These are phyloP conservation scores for Trichosanthes truncata DNA, from an alignment of 306 rosid genomes.

Conservation along the genomic window DNA sequence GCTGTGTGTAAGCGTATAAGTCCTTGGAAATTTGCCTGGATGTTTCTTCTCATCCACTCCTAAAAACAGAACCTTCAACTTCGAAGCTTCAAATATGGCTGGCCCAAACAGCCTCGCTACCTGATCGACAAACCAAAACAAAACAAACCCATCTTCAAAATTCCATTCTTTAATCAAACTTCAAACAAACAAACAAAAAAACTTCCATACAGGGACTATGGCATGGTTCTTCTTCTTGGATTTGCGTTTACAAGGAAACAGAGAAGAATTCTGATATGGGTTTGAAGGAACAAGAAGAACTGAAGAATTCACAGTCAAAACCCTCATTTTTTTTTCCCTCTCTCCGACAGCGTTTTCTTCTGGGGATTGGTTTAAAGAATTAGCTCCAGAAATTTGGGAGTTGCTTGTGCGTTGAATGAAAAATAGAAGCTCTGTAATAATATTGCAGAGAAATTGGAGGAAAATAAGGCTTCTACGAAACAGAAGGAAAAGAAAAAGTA, in stretches of 20 bases:
- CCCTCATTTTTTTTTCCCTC: constrained; percentile 26
- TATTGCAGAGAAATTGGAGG: not conserved
- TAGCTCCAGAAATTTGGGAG: not conserved
- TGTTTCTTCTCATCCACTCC: constrained; percentile 83
- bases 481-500: not conserved
- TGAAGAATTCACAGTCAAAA: constrained; percentile 34
- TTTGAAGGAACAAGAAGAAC: constrained; percentile 34
- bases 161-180: not conserved
- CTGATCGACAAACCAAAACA: constrained; percentile 21
- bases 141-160: not conserved
- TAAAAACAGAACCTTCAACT: constrained; percentile 71
- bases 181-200: not conserved
- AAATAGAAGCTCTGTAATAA: not conserved
- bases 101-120: constrained; percentile 87
- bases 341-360: not conserved
- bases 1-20: constrained; percentile 81
- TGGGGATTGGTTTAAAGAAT: not conserved
- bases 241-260: constrained; percentile 19
- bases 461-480: not conserved
- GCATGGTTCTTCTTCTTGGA: constrained; percentile 38
- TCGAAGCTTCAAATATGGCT: constrained; percentile 85
- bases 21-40: constrained; percentile 75
- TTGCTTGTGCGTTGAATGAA: not conserved
- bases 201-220: constrained; percentile 39
- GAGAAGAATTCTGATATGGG: not conserved